phyloP scores from a whole-genome alignment of 768 basidiomycete genomes.

The Pisolithus sp. region DNA sequence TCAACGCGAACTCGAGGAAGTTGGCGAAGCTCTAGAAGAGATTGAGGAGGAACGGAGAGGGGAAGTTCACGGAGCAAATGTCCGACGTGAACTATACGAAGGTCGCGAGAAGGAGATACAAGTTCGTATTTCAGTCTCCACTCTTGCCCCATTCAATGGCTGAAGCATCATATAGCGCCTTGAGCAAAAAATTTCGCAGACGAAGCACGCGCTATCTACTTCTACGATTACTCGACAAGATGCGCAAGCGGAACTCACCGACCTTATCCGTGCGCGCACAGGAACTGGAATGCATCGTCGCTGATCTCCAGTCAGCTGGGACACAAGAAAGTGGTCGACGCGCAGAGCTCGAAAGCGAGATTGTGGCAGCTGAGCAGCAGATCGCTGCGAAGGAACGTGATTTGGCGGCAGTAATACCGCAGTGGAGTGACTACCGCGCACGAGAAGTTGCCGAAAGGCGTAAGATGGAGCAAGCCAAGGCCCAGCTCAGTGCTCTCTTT shows the following conservation, averaged over 20 bases:
- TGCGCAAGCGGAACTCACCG: constrained; percentile 76
- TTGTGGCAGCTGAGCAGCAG: constrained; percentile 50
- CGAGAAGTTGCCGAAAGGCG: constrained; percentile 51
- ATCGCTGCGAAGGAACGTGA: constrained; percentile 58
- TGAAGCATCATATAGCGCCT: constrained; percentile 45
- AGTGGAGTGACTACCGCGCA: constrained; percentile 56
- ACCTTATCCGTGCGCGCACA: constrained; percentile 80
- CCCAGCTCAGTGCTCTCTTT: constrained; percentile 67
- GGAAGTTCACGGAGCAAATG: constrained; percentile 81
- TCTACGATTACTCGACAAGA: constrained; percentile 65
- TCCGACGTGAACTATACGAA: constrained; percentile 75
- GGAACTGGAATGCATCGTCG: constrained; percentile 77
- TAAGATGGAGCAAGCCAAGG: constrained; percentile 67
- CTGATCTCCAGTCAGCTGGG: constrained; percentile 65
- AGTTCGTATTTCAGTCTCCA: constrained; percentile 37
- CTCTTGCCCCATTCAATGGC: neutral
- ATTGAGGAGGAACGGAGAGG: constrained; percentile 76
- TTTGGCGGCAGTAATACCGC: constrained; percentile 59
- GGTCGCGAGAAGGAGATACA: constrained; percentile 80
- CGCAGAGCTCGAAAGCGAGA: constrained; percentile 57
- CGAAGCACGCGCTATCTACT: constrained; percentile 66
- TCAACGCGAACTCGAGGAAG: constrained; percentile 86
- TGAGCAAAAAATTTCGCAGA: constrained; percentile 64
- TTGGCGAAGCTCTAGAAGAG: constrained; percentile 76
- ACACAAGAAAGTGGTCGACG: constrained; percentile 60